Conservation (phyloP, 805 yeast species). For the Candida sithepensis region DNA sequence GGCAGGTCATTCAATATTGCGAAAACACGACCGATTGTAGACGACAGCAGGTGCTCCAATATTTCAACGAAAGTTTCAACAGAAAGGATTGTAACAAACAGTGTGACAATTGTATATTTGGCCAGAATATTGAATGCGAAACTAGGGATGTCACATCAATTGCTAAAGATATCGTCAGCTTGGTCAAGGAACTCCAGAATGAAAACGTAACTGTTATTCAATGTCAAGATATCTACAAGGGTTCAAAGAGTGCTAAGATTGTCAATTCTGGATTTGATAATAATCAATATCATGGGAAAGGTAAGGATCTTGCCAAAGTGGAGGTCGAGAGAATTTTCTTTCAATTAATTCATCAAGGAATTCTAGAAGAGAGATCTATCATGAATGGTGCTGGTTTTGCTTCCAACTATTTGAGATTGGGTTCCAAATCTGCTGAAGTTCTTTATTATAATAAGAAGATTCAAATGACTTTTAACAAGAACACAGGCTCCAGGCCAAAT, state of each 20-base stretch:
- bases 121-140: conserved; percentile 37
- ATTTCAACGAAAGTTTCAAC: conserved; percentile 82
- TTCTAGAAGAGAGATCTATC: conserved; percentile 67
- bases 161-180: conserved; percentile 54
- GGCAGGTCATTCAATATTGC: conserved; percentile 87
- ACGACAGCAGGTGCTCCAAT: conserved; percentile 81
- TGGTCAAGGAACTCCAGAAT: conserved; percentile 54
- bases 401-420: conserved; percentile 64
- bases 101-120: conserved; percentile 82
- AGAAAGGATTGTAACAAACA: conserved; percentile 58
- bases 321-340: conserved; percentile 82
- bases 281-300: conserved; percentile 65
- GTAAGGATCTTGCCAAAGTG: conserved; percentile 57
- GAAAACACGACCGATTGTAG: conserved; percentile 90
- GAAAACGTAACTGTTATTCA: conserved; percentile 71
- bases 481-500: background rate
- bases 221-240: conserved; percentile 80
- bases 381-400: conserved; percentile 80
- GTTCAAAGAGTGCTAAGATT: conserved; percentile 62
- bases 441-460: conserved; percentile 39
- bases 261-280: conserved; percentile 58
- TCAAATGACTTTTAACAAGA: conserved; percentile 46
- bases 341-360: conserved; percentile 62
- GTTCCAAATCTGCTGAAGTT: conserved; percentile 51
- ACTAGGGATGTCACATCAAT: conserved; percentile 65